A percentile compares a stretch with the other conserved stretches of the same genome.
Conservation (phyloP, 108 stramenopile species). For the Nitzschia putrida region DNA sequence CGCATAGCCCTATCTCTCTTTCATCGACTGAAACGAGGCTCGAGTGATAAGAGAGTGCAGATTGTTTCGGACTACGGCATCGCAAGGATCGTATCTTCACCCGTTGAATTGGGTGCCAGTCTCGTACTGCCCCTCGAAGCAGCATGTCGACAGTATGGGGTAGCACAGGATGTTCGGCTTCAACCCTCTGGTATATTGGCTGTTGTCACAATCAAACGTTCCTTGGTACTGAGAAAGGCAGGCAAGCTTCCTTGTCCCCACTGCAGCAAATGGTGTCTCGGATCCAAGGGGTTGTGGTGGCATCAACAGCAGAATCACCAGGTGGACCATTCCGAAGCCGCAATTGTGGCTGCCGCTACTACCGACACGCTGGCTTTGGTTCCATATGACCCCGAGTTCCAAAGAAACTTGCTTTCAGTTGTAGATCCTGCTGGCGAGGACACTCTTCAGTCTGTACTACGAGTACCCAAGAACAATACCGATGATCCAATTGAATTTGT, state of each 20-base stretch:
- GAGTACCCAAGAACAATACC: not conserved
- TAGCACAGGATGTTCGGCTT: constrained; percentile 54
- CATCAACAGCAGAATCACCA: constrained; percentile 69
- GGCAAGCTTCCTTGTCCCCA: constrained; percentile 72
- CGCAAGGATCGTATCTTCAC: constrained; percentile 43
- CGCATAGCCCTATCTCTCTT: constrained; percentile 59
- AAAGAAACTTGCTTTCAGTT: not conserved
- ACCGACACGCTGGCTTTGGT: constrained; percentile 53
- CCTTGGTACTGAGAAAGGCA: constrained; percentile 34
- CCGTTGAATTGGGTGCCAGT: constrained; percentile 49
- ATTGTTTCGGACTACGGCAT: constrained; percentile 67
- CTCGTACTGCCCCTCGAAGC: constrained; percentile 33
- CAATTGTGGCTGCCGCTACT: constrained; percentile 45
- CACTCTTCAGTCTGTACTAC: not conserved
- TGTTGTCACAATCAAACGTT: constrained; percentile 52
- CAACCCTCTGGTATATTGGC: constrained; percentile 69
- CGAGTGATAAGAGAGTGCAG: not conserved
- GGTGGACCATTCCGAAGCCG: constrained; percentile 51
- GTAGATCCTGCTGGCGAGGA: not conserved
- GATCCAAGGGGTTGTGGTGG: constrained; percentile 89
- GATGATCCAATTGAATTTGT: constrained; percentile 32
- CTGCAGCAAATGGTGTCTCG: constrained; percentile 79
- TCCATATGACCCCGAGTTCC: constrained; percentile 29
- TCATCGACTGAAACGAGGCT: constrained; percentile 45
- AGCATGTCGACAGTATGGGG: constrained; percentile 21